Percentiles rank a stretch among this genome's conserved stretches.
These are phyloP conservation scores for Antarctomyces pellizariae DNA, from an alignment of 495 filamentous ascomycete genomes.

Conservation along the genomic window DNA sequence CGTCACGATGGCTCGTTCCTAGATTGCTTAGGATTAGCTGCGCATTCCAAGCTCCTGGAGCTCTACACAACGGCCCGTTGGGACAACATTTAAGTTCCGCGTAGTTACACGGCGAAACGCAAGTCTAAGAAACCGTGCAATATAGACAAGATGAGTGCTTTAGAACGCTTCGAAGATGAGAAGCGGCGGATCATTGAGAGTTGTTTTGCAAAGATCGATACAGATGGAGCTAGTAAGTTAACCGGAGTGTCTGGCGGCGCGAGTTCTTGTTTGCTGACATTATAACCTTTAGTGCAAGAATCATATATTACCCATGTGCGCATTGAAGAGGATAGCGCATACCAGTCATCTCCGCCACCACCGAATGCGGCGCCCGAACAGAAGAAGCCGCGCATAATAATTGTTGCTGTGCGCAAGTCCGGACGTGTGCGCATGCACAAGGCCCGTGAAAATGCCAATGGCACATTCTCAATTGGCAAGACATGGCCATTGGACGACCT, in stretches of 20 bases:
- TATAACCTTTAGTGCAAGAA: slow-evolving; percentile 39
- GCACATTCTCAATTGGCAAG: slow-evolving; percentile 90
- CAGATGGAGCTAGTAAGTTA: slow-evolving; percentile 51
- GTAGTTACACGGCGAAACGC: no score
- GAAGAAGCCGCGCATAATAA: slow-evolving; percentile 77
- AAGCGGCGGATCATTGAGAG: slow-evolving; percentile 79
- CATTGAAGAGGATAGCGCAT: slow-evolving; percentile 60
- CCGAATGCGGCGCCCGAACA: slow-evolving; percentile 39
- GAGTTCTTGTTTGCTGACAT: slow-evolving; percentile 6
- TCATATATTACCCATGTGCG: slow-evolving; percentile 95
- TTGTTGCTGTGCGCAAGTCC: slow-evolving; percentile 77
- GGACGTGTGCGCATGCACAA: slow-evolving; percentile 91
- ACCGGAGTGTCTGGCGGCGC: slow-evolving; percentile 1
- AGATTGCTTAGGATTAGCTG: no score
- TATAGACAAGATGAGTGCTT: slow-evolving; percentile 52
- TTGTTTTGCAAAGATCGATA: slow-evolving; percentile 74
- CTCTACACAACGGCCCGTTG: no score
- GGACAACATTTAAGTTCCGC: no score
- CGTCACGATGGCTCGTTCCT: no score
- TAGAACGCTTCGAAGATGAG: slow-evolving; percentile 87
- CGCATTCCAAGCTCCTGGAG: no score
- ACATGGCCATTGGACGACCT: slow-evolving; percentile 91
- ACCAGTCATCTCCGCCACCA: slow-evolving; percentile 71
- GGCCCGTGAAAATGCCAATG: slow-evolving; percentile 81
- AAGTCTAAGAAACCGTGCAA: no score